These are phyloP conservation scores for Globisporangium mamillatum DNA, from an alignment of 352 stramenopile species.

Conservation along the genomic window DNA sequence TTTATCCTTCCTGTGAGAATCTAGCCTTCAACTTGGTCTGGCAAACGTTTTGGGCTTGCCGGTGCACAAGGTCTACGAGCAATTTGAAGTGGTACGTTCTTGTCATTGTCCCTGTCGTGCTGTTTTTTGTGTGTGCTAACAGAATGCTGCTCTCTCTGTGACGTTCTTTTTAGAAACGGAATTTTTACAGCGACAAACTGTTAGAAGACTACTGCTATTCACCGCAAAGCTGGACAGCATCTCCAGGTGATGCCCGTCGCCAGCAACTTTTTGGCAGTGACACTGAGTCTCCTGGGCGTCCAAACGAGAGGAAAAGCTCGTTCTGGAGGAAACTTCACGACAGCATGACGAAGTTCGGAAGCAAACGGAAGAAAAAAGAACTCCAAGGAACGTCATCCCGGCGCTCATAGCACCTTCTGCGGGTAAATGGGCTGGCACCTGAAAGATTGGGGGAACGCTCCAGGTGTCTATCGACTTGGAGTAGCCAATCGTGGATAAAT, in stretches of 20 bases:
- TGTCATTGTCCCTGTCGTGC: neutral
- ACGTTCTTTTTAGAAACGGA: conserved; percentile 52
- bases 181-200: conserved; percentile 77
- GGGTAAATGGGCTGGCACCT: neutral
- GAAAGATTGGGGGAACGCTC: neutral
- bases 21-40: conserved; percentile 72
- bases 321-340: conserved; percentile 80
- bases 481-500: neutral
- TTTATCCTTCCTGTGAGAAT: neutral
- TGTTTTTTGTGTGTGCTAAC: neutral
- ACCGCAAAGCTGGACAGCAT: conserved; percentile 81
- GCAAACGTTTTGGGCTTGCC: conserved; percentile 66
- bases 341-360: conserved; percentile 65
- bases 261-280: conserved; percentile 74
- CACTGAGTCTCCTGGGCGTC: conserved; percentile 42
- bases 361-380: conserved; percentile 49
- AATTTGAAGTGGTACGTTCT: conserved; percentile 66
- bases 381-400: conserved; percentile 1
- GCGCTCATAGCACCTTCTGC: neutral
- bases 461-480: neutral
- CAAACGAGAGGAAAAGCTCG: conserved; percentile 33
- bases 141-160: neutral
- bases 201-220: conserved; percentile 82
- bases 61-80: conserved; percentile 64
- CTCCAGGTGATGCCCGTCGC: conserved; percentile 57